These are phyloP conservation scores for Cornus suecica DNA, from an alignment of 148 eudicot species.

Conservation along the genomic window DNA sequence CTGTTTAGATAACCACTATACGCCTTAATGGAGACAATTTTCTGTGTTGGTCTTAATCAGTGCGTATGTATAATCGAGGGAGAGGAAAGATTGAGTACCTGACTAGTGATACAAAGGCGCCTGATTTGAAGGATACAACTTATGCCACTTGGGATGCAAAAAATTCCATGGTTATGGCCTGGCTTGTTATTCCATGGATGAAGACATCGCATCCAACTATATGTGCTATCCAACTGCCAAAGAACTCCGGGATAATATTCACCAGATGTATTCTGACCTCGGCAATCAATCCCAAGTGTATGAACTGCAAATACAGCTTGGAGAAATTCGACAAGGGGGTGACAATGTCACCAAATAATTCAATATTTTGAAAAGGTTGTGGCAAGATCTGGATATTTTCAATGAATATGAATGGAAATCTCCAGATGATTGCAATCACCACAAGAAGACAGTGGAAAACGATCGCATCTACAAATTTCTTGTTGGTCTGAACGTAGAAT, in stretches of 20 bases:
- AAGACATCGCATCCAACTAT: not conserved
- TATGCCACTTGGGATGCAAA: too few species aligned
- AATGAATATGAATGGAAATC: too few species aligned
- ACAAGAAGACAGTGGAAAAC: too few species aligned
- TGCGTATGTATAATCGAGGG: not conserved
- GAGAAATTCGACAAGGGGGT: too few species aligned
- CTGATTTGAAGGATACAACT: not conserved
- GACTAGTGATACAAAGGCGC: not conserved
- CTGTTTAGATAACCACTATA: not conserved
- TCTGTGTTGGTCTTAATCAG: not conserved
- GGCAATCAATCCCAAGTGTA: too few species aligned
- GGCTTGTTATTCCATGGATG: not conserved
- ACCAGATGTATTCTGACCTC: too few species aligned
- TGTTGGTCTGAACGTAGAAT: not conserved
- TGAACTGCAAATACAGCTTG: too few species aligned
- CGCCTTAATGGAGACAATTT: not conserved
- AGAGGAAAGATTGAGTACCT: not conserved
- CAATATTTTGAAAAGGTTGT: too few species aligned
- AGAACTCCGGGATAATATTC: not conserved
- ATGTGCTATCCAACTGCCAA: not conserved
- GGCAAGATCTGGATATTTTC: too few species aligned
- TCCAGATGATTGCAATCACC: too few species aligned
- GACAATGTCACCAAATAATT: too few species aligned
- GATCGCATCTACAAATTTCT: not conserved
- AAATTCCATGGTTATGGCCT: not conserved